Evolutionary conservation across 192 early-diverging fungal genomes (phyloP).

Genomic region (Dissophora ornata): DNA sequence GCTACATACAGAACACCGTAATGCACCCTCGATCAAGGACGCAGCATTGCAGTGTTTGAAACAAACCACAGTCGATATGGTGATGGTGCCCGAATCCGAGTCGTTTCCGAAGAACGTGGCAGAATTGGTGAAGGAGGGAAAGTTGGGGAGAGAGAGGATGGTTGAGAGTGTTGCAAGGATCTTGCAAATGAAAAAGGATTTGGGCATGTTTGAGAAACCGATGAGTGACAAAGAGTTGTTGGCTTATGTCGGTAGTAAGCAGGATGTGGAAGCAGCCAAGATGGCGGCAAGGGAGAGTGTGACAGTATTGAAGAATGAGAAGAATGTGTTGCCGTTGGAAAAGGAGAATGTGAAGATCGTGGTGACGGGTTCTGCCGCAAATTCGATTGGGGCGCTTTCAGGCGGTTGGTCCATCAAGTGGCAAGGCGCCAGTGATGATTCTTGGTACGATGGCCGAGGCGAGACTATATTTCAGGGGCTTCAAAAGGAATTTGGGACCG

Average conservation of each 20-base stretch:
- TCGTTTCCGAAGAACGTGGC: slow-evolving; percentile 58
- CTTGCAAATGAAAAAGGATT: slow-evolving; percentile 74
- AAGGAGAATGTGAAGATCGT: slow-evolving; percentile 56
- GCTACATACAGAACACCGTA: slow-evolving; percentile 60
- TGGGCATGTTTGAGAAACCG: slow-evolving; percentile 63
- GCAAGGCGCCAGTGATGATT: slow-evolving; percentile 65
- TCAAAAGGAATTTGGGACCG: slow-evolving; percentile 31
- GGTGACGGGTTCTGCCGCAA: slow-evolving; percentile 69
- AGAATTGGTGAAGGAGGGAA: slow-evolving; percentile 54
- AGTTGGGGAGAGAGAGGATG: slow-evolving; percentile 52
- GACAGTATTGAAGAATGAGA: slow-evolving; percentile 68
- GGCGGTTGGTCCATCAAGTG: slow-evolving; percentile 75
- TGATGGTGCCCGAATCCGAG: slow-evolving; percentile 70
- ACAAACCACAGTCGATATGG: slow-evolving; percentile 68
- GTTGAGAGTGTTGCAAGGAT: slow-evolving; percentile 66
- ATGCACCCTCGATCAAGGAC: slow-evolving; percentile 52
- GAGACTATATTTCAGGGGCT: slow-evolving; percentile 52
- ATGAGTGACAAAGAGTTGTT: slow-evolving; percentile 52
- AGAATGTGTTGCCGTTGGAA: slow-evolving; percentile 59
- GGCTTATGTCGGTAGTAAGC: slow-evolving; percentile 56
- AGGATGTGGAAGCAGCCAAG: slow-evolving; percentile 62
- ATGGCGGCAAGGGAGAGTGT: slow-evolving; percentile 66
- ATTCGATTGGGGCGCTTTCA: slow-evolving; percentile 62
- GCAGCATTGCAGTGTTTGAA: slow-evolving; percentile 58
- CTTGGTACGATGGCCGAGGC: slow-evolving; percentile 54